phyloP scores from a whole-genome alignment of 306 rosid genomes.

The Styphnolobium japonicum region DNA sequence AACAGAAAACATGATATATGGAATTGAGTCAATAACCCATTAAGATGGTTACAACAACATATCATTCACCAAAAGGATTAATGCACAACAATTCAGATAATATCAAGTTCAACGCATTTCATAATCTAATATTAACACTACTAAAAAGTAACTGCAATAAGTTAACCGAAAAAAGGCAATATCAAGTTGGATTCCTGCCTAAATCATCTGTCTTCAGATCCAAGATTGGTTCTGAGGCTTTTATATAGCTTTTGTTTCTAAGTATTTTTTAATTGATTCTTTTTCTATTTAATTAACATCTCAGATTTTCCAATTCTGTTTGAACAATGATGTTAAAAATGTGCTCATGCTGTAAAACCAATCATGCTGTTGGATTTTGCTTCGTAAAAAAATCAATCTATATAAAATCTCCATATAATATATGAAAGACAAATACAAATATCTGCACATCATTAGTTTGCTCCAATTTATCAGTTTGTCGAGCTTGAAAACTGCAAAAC shows the following conservation, averaged over 20 bases:
- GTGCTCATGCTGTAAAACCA: too few relatives aligned
- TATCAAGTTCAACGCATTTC: neutral
- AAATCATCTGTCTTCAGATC: neutral
- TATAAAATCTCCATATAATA: too few relatives aligned
- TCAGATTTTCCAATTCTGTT: too few relatives aligned
- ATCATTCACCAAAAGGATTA: neutral
- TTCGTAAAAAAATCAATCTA: too few relatives aligned
- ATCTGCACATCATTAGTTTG: too few relatives aligned
- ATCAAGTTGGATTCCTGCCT: neutral
- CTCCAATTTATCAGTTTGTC: too few relatives aligned
- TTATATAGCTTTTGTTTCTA: neutral
- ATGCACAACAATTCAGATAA: neutral
- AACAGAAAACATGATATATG: neutral
- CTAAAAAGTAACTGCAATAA: neutral
- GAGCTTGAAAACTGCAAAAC: too few relatives aligned
- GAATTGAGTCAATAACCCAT: neutral
- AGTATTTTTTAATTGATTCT: too few relatives aligned
- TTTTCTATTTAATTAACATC: too few relatives aligned
- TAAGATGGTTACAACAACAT: neutral
- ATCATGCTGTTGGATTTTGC: too few relatives aligned
- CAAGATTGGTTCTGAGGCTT: neutral
- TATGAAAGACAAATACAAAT: too few relatives aligned
- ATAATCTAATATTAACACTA: neutral
- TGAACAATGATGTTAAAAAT: too few relatives aligned
- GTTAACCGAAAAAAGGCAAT: neutral